Base-by-base conservation (phyloP, 2,329 filamentous ascomycete species). In the Penicillium sp. region DNA sequence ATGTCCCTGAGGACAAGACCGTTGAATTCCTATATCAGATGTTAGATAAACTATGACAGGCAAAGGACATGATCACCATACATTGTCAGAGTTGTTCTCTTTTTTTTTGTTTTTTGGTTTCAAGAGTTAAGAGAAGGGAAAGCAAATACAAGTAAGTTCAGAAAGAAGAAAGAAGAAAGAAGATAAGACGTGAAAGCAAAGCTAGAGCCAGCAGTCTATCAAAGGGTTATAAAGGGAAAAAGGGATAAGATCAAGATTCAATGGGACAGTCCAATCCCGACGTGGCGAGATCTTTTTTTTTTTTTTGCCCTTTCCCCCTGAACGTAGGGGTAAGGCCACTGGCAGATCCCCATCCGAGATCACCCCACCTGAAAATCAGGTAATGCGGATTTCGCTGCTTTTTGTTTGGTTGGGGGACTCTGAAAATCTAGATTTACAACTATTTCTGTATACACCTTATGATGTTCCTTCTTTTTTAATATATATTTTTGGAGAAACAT, bases 1-100 rank as follows among this genome's bases (percentile, higher is more conserved):
- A 89, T 47, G 84, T 84, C 61, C 82, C 80, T 53, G 80, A 76
- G 64, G 77, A 72, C 51, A 77, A 60, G 50, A 76, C 61, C 7
- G 77, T 78, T 19, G 79, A 79, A 70, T 83, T 83, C 76, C 78
- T 79, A 61, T 10, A 29, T 38, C n/a, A 60, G 13, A 39, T 45
- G 31, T 55, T 55, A 55, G 51, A 29, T 27, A 29, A 29, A 34
- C 5, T 2, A 21, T 39, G 10, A 16, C 19, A 46, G 10, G 45
- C 9, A n/a, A 27, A 38, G 38, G 43, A 29, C 15, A 13, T 21
- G 25, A 46, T 34, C 39, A 48, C 45, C 59, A 5, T 60, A 63
- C 61, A 63, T 63, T 54, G 48, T 54, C 7, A 45, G 36, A 11
- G 53, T 48, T 31, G 41, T 47, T 36, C 4, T 51, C 38, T 9